These are phyloP conservation scores for Pelargonium fulgidum DNA, from an alignment of 441 rosid species.

Conservation along the genomic window DNA sequence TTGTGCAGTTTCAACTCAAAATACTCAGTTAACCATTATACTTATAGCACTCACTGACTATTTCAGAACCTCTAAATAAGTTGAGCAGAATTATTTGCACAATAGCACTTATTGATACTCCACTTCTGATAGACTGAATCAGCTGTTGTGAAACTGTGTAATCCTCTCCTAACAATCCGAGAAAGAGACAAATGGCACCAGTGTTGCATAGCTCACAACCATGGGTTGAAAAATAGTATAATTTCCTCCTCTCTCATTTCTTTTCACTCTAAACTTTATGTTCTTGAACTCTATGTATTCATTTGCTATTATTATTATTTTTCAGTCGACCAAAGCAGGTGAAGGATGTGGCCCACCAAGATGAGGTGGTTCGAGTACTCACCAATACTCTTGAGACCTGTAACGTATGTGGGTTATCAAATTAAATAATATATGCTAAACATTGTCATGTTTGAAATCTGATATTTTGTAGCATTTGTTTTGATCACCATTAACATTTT, in stretches of 20 bases:
- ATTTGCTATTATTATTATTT: neutral
- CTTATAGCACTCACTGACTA: no score
- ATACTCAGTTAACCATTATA: no score
- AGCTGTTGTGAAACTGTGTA: no score
- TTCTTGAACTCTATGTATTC: neutral
- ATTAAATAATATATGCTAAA: neutral
- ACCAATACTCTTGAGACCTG: slow-evolving; percentile 85
- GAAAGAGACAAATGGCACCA: slow-evolving; percentile 56
- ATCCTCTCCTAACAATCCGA: no score
- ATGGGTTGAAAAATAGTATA: slow-evolving; percentile 97
- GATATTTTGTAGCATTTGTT: slow-evolving; percentile 13
- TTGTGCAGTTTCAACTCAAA: no score
- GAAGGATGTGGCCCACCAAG: slow-evolving; percentile 92
- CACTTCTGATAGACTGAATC: no score
- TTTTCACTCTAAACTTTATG: neutral
- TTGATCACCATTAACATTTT: neutral
- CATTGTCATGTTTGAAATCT: slow-evolving; percentile 25
- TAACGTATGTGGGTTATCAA: slow-evolving; percentile 29
- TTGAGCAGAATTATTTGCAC: no score
- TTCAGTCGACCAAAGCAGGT: slow-evolving; percentile 83
- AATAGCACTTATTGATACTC: no score
- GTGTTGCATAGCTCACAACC: slow-evolving; percentile 75
- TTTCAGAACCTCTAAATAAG: no score
- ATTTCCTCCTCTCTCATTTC: neutral
- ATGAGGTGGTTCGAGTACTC: slow-evolving; percentile 95